Evolutionary conservation across 768 basidiomycete species (phyloP).

Genomic region (Botryobasidium botryosum): DNA sequence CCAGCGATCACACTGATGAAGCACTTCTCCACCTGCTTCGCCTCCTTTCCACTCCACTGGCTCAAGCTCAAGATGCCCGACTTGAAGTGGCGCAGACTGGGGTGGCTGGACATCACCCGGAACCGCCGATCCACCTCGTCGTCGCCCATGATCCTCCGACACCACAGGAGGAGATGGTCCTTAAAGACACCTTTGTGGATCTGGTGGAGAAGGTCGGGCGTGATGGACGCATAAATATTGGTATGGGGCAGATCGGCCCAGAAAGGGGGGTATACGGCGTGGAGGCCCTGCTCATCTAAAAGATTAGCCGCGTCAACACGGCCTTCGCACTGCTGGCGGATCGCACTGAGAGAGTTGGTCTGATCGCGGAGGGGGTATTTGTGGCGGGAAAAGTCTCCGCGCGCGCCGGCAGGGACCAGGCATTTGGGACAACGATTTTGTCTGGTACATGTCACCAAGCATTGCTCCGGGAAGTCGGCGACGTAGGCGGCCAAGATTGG

Average conservation of each 20-base stretch:
- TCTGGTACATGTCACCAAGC: constrained; percentile 7
- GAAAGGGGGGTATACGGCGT: constrained; percentile 14
- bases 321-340: no score
- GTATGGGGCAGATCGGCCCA: no score
- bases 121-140: constrained; percentile 13
- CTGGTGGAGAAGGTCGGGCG: no score
- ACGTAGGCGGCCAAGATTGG: constrained; percentile 25
- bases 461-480: constrained; percentile 13
- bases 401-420: background rate
- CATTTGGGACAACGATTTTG: constrained; percentile 10
- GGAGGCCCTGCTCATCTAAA: constrained; percentile 16
- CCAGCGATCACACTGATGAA: constrained; percentile 21
- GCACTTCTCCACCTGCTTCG: no score
- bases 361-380: background rate
- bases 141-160: constrained; percentile 4
- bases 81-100: constrained; percentile 6
- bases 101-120: constrained; percentile 11
- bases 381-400: background rate
- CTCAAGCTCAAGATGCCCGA: no score
- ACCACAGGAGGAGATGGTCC: constrained; percentile 25
- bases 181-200: no score
- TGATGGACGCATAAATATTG: no score
- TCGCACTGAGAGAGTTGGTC: constrained; percentile 20
- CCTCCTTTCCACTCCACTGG: no score
- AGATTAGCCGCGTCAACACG: constrained; percentile 18